Percentiles rank a stretch among this genome's conserved stretches.
Evolutionary conservation across 768 basidiomycete genomes (phyloP).

Genomic region (Boletus pseudopeckii): DNA sequence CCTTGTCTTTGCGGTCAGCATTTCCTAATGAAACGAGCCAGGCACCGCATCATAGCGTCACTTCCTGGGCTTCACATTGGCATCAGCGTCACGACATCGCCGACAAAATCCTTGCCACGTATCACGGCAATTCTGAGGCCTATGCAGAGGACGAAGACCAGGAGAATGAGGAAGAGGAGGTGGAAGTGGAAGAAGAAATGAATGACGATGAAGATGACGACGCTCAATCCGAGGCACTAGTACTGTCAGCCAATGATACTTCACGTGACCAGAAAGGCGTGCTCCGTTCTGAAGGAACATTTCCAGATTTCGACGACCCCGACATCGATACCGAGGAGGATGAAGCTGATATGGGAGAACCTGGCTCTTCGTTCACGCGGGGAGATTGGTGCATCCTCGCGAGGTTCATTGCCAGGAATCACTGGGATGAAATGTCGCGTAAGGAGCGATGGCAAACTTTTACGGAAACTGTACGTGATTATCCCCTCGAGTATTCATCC

Average conservation of each 20-base stretch:
- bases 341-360: slow-evolving; percentile 47
- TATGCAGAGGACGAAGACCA: slow-evolving; percentile 34
- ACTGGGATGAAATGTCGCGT: slow-evolving; percentile 39
- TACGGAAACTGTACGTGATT: slow-evolving; percentile 42
- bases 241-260: slow-evolving; percentile 14
- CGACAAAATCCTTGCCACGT: slow-evolving; percentile 52
- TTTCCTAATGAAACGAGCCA: slow-evolving; percentile 26
- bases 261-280: slow-evolving; percentile 17
- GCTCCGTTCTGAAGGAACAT: slow-evolving; percentile 20
- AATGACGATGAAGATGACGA: slow-evolving; percentile 19
- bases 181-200: slow-evolving; percentile 26
- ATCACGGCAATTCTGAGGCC: slow-evolving; percentile 31
- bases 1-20: not conserved
- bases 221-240: slow-evolving; percentile 19
- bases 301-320: slow-evolving; percentile 17
- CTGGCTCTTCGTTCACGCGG: slow-evolving; percentile 48
- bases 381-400: slow-evolving; percentile 63
- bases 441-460: slow-evolving; percentile 58
- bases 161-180: slow-evolving; percentile 35
- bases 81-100: slow-evolving; percentile 60
- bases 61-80: slow-evolving; percentile 71
- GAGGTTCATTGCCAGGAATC: slow-evolving; percentile 50
- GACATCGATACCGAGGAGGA: slow-evolving; percentile 28
- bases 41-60: slow-evolving; percentile 64
- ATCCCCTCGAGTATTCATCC: not conserved